Conservation (phyloP, 306 rosid species). For the Acacia crassicarpa region DNA sequence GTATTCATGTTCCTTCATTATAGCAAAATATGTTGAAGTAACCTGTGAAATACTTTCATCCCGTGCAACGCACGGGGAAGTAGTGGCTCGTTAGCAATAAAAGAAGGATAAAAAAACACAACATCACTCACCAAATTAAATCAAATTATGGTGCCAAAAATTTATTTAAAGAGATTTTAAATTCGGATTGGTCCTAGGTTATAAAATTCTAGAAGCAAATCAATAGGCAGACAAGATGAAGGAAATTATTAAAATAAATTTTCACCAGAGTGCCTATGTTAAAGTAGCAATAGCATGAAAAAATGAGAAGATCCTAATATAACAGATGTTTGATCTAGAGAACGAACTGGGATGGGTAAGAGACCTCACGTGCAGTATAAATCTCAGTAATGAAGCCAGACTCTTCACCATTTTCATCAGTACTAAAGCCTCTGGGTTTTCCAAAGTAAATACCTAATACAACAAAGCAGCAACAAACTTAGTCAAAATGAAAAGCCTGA, state of each 20-base stretch:
- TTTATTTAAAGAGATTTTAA: not conserved
- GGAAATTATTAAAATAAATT: not conserved
- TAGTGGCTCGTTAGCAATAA: not conserved
- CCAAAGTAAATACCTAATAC: slow-evolving; percentile 87
- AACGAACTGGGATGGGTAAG: slow-evolving; percentile 14
- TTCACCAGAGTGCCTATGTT: not conserved
- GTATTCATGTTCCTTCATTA: too few relatives aligned
- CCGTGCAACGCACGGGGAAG: too few relatives aligned
- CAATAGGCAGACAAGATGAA: not conserved
- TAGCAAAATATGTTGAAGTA: too few relatives aligned
- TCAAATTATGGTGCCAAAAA: not conserved
- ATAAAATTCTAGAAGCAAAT: not conserved
- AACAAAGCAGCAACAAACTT: slow-evolving; percentile 23
- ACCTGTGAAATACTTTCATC: too few relatives aligned
- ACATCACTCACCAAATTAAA: too few relatives aligned
- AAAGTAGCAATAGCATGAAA: not conserved
- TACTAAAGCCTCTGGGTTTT: slow-evolving; percentile 78
- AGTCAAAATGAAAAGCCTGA: too few relatives aligned
- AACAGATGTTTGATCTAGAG: slow-evolving; percentile 1
- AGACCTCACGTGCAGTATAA: slow-evolving; percentile 74
- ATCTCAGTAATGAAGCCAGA: slow-evolving; percentile 86
- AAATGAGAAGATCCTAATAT: not conserved
- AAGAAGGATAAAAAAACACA: not conserved
- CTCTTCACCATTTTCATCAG: slow-evolving; percentile 74
- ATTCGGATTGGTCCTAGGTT: not conserved